Evolutionary conservation across 2,329 filamentous ascomycete genomes (phyloP).

Genomic region (Clonostachys rhizophaga): DNA sequence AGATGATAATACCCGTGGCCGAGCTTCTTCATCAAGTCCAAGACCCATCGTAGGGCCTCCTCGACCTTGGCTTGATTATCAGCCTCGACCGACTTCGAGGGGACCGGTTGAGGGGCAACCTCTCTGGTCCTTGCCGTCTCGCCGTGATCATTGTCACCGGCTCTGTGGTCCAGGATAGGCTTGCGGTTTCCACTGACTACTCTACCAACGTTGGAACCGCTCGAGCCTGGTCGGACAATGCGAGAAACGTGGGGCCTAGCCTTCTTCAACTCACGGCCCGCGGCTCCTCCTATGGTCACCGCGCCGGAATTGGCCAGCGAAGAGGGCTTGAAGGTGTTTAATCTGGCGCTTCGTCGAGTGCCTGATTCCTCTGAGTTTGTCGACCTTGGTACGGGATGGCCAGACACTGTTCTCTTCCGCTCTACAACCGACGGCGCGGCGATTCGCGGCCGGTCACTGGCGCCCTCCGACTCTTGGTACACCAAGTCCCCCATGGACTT

Average conservation of each 20-base stretch:
- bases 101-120: constrained; percentile 4
- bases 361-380: constrained; percentile 53
- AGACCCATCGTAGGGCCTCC: constrained; percentile 70
- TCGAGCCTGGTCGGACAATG: constrained; percentile 61
- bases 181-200: constrained; percentile 91
- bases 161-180: constrained; percentile 53
- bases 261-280: constrained; percentile 73
- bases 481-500: constrained; percentile 1
- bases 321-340: constrained; percentile 66
- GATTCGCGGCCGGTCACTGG: constrained; percentile 10
- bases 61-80: constrained; percentile 51
- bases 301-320: constrained; percentile 58
- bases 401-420: constrained; percentile 89
- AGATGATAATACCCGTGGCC: constrained; percentile 76
- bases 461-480: constrained; percentile 27
- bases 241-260: constrained; percentile 68
- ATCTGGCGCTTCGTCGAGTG: constrained; percentile 64
- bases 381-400: constrained; percentile 59
- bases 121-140: constrained; percentile 46
- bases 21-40: constrained; percentile 79
- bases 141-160: constrained; percentile 64
- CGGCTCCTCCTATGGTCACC: constrained; percentile 51
- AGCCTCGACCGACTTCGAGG: constrained; percentile 5
- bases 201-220: constrained; percentile 70
- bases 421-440: constrained; percentile 41